Conservation (phyloP, 768 basidiomycete species). For the Clathrus columnatus region DNA sequence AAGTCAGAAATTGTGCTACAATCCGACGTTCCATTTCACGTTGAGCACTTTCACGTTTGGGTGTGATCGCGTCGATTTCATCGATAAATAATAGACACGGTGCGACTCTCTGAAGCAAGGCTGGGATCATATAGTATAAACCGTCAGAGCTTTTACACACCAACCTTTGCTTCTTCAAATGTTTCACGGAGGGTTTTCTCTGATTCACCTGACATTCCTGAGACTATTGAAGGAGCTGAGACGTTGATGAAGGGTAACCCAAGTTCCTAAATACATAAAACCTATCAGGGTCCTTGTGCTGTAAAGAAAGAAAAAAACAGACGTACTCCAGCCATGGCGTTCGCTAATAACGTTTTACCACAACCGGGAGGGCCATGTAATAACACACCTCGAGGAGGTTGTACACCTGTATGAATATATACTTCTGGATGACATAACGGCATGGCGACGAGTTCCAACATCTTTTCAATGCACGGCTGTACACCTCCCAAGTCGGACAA, state of each 20-base stretch:
- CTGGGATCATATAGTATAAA: slow-evolving; percentile 1
- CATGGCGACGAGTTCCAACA: slow-evolving; percentile 95
- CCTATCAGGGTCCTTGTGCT: slow-evolving; percentile 4
- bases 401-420: slow-evolving; percentile 87
- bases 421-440: slow-evolving; percentile 93
- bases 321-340: slow-evolving; percentile 90
- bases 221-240: slow-evolving; percentile 92
- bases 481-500: slow-evolving; percentile 86
- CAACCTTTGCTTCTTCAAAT: slow-evolving; percentile 92
- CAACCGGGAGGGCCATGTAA: slow-evolving; percentile 95
- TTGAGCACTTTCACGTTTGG: slow-evolving; percentile 95
- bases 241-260: slow-evolving; percentile 89
- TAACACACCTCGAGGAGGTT: slow-evolving; percentile 85
- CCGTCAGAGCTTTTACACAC: slow-evolving; percentile 15
- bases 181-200: slow-evolving; percentile 95
- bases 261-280: slow-evolving; percentile 53
- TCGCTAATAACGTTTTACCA: slow-evolving; percentile 90
- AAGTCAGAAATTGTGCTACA: slow-evolving; percentile 94
- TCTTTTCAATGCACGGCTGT: slow-evolving; percentile 76
- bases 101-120: slow-evolving; percentile 55
- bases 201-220: slow-evolving; percentile 97
- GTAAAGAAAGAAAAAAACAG: not conserved
- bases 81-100: slow-evolving; percentile 95
- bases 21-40: slow-evolving; percentile 97
- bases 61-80: slow-evolving; percentile 96